phyloP scores from a whole-genome alignment of 1,139 yeast genomes.

The Geotrichum restrictum region DNA sequence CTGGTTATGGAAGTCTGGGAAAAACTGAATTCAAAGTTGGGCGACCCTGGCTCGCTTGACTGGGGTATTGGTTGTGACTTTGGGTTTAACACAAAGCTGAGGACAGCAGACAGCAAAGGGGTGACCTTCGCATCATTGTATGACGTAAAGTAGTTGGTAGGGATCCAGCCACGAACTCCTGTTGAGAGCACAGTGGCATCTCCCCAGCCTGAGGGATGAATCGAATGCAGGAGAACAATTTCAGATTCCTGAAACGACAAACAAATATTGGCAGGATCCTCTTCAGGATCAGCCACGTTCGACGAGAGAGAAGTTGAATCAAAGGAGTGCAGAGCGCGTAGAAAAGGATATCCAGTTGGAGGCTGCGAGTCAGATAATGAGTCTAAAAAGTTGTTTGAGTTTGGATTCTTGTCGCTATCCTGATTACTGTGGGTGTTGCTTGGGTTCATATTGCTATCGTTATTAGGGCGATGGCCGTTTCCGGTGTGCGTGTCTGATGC shows the following conservation, averaged over 20 bases:
- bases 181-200: conserved; percentile 78
- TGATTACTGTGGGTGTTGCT: neutral
- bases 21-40: conserved; percentile 32
- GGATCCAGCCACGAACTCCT: conserved; percentile 90
- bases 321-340: conserved; percentile 70
- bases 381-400: conserved; percentile 5
- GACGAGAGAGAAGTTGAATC: conserved; percentile 61
- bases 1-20: conserved; percentile 48
- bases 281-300: conserved; percentile 27
- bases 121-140: conserved; percentile 51
- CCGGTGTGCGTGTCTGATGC: neutral
- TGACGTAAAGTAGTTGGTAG: conserved; percentile 74
- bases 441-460: neutral
- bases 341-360: conserved; percentile 32
- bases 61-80: conserved; percentile 30
- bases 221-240: conserved; percentile 79
- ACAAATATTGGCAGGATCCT: conserved; percentile 70
- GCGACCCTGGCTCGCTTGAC: neutral
- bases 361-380: conserved; percentile 8
- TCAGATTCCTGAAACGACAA: conserved; percentile 77
- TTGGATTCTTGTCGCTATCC: conserved; percentile 3
- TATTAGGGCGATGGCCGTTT: neutral
- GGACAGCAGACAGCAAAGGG: conserved; percentile 65
- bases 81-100: conserved; percentile 70
- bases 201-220: conserved; percentile 96